Conservation (phyloP, 2,329 filamentous ascomycete species). For the Mycogone perniciosa region DNA sequence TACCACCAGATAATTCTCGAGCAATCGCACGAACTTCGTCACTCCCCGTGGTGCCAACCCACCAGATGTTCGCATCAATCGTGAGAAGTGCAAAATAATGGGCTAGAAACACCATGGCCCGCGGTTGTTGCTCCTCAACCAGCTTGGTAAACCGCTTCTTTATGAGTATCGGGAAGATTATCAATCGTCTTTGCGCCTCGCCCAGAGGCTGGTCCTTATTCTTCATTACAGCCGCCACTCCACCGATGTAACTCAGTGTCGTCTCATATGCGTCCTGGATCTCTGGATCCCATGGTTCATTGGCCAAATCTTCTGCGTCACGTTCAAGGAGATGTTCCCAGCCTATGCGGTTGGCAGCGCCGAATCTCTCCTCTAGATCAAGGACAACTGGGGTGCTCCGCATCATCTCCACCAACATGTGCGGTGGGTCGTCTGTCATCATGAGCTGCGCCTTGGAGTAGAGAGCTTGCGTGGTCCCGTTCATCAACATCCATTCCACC, state of each 20-base stretch:
- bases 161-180: constrained; percentile 12
- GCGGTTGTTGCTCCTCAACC: constrained; percentile 5
- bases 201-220: neutral
- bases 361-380: constrained; percentile 10
- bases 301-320: constrained; percentile 7
- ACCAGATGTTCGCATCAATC: constrained; percentile 8
- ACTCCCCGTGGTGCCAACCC: constrained; percentile 8
- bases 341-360: constrained; percentile 7
- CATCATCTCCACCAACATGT: constrained; percentile 10
- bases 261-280: constrained; percentile 16
- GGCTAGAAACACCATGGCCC: constrained; percentile 12
- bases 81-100: constrained; percentile 14
- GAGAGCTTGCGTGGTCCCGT: constrained; percentile 13
- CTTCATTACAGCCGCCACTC: neutral
- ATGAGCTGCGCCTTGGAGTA: constrained; percentile 8
- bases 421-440: constrained; percentile 4
- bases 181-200: constrained; percentile 9
- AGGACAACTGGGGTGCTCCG: constrained; percentile 11
- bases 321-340: constrained; percentile 12
- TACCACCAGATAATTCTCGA: neutral
- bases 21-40: constrained; percentile 12
- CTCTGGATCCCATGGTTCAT: constrained; percentile 15
- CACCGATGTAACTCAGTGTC: constrained; percentile 16
- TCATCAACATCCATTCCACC: constrained; percentile 17
- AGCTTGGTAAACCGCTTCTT: constrained; percentile 13